These are phyloP conservation scores for Trametes pubescens DNA, from an alignment of 1,284 basidiomycete genomes.

Conservation along the genomic window DNA sequence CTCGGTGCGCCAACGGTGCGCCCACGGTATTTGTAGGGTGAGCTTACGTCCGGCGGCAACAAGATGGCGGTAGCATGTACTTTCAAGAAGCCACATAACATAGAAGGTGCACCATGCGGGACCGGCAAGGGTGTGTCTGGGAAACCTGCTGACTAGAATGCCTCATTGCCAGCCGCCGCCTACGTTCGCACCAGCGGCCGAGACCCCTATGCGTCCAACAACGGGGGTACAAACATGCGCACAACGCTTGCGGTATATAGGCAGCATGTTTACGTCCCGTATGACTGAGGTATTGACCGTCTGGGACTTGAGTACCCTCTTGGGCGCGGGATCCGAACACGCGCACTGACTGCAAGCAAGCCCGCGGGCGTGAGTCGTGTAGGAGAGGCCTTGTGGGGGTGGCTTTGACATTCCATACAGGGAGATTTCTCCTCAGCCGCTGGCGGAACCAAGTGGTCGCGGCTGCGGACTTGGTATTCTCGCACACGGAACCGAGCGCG, in stretches of 20 bases:
- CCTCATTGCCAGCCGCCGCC: no score
- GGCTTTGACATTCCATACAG: neutral
- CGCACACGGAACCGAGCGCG: conserved; percentile 8
- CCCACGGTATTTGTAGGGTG: neutral
- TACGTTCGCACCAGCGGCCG: neutral
- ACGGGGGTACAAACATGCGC: neutral
- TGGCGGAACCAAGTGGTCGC: neutral
- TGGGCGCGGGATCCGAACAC: neutral
- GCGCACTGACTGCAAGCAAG: neutral
- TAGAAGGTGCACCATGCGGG: neutral
- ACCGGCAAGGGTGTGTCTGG: neutral
- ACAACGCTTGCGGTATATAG: neutral
- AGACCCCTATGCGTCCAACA: neutral
- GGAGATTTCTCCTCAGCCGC: neutral
- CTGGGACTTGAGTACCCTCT: neutral
- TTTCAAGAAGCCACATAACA: no score
- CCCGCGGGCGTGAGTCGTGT: neutral
- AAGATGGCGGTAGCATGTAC: no score
- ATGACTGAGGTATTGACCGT: neutral
- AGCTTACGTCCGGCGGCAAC: neutral
- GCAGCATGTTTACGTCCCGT: neutral
- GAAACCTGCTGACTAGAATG: neutral
- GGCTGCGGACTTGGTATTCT: no score
- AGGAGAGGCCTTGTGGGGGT: neutral
- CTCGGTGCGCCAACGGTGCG: neutral